phyloP scores from a whole-genome alignment of 257 asterid genomes.

The Eucommia ulmoides region DNA sequence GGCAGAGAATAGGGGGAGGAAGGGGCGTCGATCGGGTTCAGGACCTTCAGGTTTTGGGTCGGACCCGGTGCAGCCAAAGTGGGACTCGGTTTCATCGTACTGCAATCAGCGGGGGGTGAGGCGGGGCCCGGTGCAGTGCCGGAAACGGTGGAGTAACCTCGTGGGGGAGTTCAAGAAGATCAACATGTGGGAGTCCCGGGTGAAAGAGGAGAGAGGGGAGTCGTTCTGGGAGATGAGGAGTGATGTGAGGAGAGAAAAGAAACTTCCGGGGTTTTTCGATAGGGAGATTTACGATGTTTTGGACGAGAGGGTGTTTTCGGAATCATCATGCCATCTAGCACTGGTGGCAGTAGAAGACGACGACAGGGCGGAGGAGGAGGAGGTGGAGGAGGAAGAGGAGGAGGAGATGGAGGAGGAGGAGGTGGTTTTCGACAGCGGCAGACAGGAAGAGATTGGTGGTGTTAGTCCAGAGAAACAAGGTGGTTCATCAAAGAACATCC shows the following conservation, averaged over 20 bases:
- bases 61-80: constrained; percentile 44
- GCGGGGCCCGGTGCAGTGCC: constrained; percentile 66
- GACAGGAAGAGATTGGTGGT: constrained; percentile 44
- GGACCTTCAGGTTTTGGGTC: constrained; percentile 18
- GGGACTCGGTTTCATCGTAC: constrained; percentile 56
- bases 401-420: constrained; percentile 27
- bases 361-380: constrained; percentile 10
- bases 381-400: constrained; percentile 9
- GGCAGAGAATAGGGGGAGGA: constrained; percentile 42
- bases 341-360: background rate
- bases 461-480: constrained; percentile 24
- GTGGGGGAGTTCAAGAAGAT: constrained; percentile 70
- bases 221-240: constrained; percentile 66
- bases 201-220: constrained; percentile 15
- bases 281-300: constrained; percentile 42
- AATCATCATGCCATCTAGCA: too few relatives aligned
- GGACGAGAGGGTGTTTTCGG: constrained; percentile 23
- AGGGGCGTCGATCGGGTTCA: constrained; percentile 28
- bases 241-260: constrained; percentile 47
- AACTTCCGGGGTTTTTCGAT: constrained; percentile 56
- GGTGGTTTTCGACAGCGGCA: constrained; percentile 69
- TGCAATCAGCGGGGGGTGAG: constrained; percentile 48
- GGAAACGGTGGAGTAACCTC: constrained; percentile 83
- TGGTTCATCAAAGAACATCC: constrained; percentile 22
- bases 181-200: constrained; percentile 38